Percentiles rank a stretch among this genome's conserved stretches.
Conservation (phyloP, 495 filamentous ascomycete genomes). For the Haplographium delicatum region DNA sequence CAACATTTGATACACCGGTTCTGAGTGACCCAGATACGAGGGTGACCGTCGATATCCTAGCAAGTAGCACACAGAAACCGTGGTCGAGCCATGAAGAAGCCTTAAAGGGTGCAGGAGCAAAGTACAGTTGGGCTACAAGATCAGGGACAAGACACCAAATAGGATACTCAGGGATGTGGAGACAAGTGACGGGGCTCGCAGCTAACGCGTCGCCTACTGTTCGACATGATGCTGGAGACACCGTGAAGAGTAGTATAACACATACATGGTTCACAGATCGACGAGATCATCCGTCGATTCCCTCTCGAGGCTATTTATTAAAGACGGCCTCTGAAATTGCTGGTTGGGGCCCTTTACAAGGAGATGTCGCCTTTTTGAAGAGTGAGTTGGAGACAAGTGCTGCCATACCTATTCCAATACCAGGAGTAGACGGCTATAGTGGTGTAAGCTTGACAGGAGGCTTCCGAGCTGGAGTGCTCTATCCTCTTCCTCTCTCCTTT, state of each 20-base stretch:
- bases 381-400: conserved; percentile 75
- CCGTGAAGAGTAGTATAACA: conserved; percentile 77
- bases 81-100: conserved; percentile 94
- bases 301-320: conserved; percentile 70
- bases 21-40: conserved; percentile 74
- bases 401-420: conserved; percentile 65
- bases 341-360: conserved; percentile 75
- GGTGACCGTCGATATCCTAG: conserved; percentile 68
- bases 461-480: conserved; percentile 51
- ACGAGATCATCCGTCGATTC: conserved; percentile 77
- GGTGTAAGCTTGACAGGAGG: conserved; percentile 57
- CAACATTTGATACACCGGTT: conserved; percentile 74
- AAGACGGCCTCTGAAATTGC: conserved; percentile 77
- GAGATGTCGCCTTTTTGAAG: conserved; percentile 89
- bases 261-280: conserved; percentile 76
- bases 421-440: conserved; percentile 58
- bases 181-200: conserved; percentile 76
- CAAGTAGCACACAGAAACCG: conserved; percentile 74
- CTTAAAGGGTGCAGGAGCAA: conserved; percentile 71
- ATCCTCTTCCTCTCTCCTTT: conserved; percentile 50
- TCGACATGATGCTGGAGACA: conserved; percentile 82
- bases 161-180: conserved; percentile 75
- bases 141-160: conserved; percentile 66
- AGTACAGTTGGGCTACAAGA: conserved; percentile 62
- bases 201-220: conserved; percentile 72